Percentiles rank a stretch among this genome's conserved stretches.
Conservation (phyloP, 805 yeast species). For the Clavispora carvajalis region DNA sequence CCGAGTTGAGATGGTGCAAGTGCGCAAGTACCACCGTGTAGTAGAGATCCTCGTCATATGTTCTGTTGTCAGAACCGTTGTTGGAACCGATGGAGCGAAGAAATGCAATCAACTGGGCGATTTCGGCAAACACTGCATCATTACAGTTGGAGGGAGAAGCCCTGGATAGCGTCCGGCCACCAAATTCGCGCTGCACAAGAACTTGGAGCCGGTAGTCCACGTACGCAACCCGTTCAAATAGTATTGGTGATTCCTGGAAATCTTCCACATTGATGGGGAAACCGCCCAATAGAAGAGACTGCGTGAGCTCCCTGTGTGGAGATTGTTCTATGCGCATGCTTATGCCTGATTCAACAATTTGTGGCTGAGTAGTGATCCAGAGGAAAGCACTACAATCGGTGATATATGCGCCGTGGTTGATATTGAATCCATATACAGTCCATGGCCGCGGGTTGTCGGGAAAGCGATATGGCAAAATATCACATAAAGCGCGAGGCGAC, state of each 20-base stretch:
- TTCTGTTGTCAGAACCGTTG: conserved; percentile 18
- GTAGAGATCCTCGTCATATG: conserved; percentile 28
- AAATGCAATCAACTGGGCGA: conserved; percentile 23
- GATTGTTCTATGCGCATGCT: conserved; percentile 23
- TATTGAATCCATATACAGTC: too few species aligned
- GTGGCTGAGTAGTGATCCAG: too few species aligned
- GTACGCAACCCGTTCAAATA: conserved; percentile 29
- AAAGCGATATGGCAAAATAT: too few species aligned
- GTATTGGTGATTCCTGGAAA: conserved; percentile 30
- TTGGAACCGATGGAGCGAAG: conserved; percentile 22
- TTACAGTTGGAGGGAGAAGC: conserved; percentile 5
- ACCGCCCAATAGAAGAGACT: conserved; percentile 29
- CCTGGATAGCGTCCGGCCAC: conserved; percentile 19
- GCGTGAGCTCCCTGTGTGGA: conserved; percentile 21
- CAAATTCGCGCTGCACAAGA: conserved; percentile 24
- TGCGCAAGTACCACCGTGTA: conserved; percentile 30
- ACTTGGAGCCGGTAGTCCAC: conserved; percentile 35
- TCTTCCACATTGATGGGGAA: conserved; percentile 31
- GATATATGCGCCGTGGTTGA: too few species aligned
- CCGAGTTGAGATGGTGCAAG: conserved; percentile 25
- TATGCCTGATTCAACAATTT: too few species aligned
- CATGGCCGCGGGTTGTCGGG: too few species aligned
- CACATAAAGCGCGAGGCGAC: too few species aligned
- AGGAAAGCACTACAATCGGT: too few species aligned
- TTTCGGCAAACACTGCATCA: conserved; percentile 14